Evolutionary conservation across 441 rosid genomes (phyloP).

Genomic region (Syzygium malaccense): DNA sequence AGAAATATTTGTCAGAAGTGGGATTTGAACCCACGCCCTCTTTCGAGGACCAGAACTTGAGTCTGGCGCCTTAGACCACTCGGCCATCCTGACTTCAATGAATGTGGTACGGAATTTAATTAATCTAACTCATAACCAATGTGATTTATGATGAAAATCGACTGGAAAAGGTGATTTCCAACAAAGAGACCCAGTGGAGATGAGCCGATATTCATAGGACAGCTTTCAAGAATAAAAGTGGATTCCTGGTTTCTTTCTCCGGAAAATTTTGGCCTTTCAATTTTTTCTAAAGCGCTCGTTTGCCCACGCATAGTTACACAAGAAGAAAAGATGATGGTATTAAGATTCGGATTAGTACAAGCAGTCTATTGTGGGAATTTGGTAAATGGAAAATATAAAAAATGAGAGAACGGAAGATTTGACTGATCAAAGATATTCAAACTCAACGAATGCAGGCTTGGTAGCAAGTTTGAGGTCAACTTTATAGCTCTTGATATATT

Average conservation of each 20-base stretch:
- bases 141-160: background rate
- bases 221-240: background rate
- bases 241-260: background rate
- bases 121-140: background rate
- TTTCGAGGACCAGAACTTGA: slow-evolving; percentile 86
- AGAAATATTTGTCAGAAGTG: slow-evolving; percentile 54
- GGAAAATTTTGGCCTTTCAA: background rate
- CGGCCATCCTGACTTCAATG: slow-evolving; percentile 73
- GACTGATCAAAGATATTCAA: background rate
- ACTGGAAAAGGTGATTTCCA: background rate
- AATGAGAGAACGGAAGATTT: background rate
- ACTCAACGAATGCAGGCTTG: background rate
- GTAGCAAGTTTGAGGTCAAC: background rate
- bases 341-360: background rate
- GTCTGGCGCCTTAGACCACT: slow-evolving; percentile 98
- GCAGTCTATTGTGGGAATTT: background rate
- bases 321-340: background rate
- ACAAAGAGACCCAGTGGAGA: background rate
- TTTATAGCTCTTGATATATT: background rate
- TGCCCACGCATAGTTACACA: rapidly evolving
- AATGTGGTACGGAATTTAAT: background rate
- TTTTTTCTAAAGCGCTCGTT: background rate
- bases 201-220: background rate
- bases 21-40: slow-evolving; percentile 94
- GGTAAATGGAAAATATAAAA: background rate